Conservation (phyloP, 2,329 filamentous ascomycete genomes). For the Aspergillus pseudonomiae region DNA sequence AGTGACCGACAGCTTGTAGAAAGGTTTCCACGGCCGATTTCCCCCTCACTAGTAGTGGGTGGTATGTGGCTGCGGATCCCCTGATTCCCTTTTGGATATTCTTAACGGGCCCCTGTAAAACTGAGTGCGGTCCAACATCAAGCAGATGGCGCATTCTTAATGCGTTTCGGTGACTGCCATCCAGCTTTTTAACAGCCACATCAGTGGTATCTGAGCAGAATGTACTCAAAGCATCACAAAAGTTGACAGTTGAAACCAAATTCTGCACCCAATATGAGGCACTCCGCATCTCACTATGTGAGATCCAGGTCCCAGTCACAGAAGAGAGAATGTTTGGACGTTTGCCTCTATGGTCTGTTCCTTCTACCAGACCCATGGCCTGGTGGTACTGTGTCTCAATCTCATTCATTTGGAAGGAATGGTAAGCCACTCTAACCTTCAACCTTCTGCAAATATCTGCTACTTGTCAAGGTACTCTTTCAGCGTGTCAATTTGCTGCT, state of each 20-base stretch:
- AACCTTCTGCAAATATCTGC: background rate
- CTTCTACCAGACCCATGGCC: too few relatives aligned
- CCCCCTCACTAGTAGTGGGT: background rate
- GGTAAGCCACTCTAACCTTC: background rate
- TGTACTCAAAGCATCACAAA: too few relatives aligned
- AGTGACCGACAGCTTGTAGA: background rate
- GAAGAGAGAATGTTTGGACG: too few relatives aligned
- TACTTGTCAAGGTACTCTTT: background rate
- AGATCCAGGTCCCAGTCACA: too few relatives aligned
- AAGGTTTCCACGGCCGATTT: background rate
- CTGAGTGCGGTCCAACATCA: constrained; percentile 27
- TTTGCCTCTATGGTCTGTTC: too few relatives aligned
- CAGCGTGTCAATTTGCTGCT: background rate
- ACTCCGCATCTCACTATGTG: too few relatives aligned
- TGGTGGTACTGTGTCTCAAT: background rate
- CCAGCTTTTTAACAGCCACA: too few relatives aligned
- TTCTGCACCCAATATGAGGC: too few relatives aligned
- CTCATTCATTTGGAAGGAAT: background rate
- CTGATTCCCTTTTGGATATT: constrained; percentile 13
- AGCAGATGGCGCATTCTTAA: constrained; percentile 7
- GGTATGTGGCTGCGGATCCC: background rate
- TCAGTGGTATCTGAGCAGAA: too few relatives aligned
- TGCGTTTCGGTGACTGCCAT: too few relatives aligned
- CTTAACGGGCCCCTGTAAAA: constrained; percentile 17
- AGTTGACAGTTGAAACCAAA: too few relatives aligned